These are phyloP conservation scores for Suhomyces atakaporum DNA, from an alignment of 1,139 yeast genomes.

Conservation along the genomic window DNA sequence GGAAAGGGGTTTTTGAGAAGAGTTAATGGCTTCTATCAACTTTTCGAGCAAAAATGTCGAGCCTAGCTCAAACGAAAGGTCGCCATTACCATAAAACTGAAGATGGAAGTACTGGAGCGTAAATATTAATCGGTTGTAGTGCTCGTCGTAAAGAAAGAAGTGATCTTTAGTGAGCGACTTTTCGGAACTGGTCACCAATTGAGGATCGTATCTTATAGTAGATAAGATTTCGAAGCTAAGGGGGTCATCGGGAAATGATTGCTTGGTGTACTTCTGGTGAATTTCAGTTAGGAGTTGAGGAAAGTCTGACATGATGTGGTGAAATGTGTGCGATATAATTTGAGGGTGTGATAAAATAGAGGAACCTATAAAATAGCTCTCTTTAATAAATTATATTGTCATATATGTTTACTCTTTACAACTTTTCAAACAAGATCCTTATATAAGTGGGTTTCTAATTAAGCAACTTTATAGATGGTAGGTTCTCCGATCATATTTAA, in stretches of 20 bases:
- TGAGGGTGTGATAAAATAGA: too few relatives aligned
- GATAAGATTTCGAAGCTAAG: slow-evolving; percentile 57
- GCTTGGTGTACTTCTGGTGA: slow-evolving; percentile 20
- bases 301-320: too few relatives aligned
- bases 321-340: not conserved
- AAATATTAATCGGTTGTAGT: slow-evolving; percentile 57
- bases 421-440: too few relatives aligned
- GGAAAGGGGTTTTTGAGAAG: slow-evolving; percentile 27
- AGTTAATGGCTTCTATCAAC: slow-evolving; percentile 44
- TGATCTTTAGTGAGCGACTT: slow-evolving; percentile 29
- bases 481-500: too few relatives aligned
- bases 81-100: slow-evolving; percentile 14
- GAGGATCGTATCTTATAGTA: slow-evolving; percentile 75
- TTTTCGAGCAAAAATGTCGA: slow-evolving; percentile 44
- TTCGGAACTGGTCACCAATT: slow-evolving; percentile 26
- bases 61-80: slow-evolving; percentile 37
- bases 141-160: slow-evolving; percentile 67
- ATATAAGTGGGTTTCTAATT: too few relatives aligned
- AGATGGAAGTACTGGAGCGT: slow-evolving; percentile 55
- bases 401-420: too few relatives aligned
- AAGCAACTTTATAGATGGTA: too few relatives aligned
- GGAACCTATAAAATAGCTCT: too few relatives aligned
- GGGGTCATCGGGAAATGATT: slow-evolving; percentile 22
- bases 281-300: slow-evolving; percentile 4
- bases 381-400: too few relatives aligned